A percentile compares a stretch with the other conserved stretches of the same genome.
phyloP scores from a whole-genome alignment of 2,329 filamentous ascomycete species.

The Penicillium sp. region DNA sequence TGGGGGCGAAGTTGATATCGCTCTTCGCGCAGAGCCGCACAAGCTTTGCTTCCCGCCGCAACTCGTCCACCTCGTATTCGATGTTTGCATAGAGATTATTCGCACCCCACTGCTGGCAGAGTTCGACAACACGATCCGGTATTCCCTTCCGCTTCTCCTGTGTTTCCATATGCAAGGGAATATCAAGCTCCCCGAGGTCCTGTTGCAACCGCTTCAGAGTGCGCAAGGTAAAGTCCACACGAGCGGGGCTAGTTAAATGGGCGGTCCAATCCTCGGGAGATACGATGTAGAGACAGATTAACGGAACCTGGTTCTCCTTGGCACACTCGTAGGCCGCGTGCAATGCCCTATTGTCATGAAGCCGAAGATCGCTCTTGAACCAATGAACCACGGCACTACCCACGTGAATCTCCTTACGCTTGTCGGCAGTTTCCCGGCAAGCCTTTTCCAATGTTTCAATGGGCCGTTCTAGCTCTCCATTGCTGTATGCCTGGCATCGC shows the following conservation, averaged over 20 bases:
- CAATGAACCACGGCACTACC: constrained; percentile 75
- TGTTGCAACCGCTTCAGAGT: constrained; percentile 64
- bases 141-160: constrained; percentile 65
- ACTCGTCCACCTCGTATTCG: constrained; percentile 89
- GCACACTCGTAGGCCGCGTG: constrained; percentile 66
- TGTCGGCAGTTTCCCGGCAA: constrained; percentile 58
- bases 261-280: constrained; percentile 84
- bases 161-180: constrained; percentile 75
- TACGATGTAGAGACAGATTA: constrained; percentile 75
- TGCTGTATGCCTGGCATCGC: constrained; percentile 71
- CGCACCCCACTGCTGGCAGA: constrained; percentile 70
- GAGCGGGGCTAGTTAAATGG: constrained; percentile 68
- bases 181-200: constrained; percentile 68
- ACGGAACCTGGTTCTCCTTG: constrained; percentile 64
- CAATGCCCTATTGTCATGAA: constrained; percentile 70
- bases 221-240: constrained; percentile 79
- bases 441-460: constrained; percentile 66
- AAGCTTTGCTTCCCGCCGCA: constrained; percentile 71
- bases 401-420: constrained; percentile 53
- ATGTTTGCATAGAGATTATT: constrained; percentile 78
- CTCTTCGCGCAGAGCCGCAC: constrained; percentile 60
- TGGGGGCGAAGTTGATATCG: constrained; percentile 66
- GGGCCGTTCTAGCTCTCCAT: constrained; percentile 67
- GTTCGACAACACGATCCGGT: constrained; percentile 59
- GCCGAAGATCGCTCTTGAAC: constrained; percentile 82